phyloP scores from a whole-genome alignment of 2,329 filamentous ascomycete species.

The Colletotrichum sp. region DNA sequence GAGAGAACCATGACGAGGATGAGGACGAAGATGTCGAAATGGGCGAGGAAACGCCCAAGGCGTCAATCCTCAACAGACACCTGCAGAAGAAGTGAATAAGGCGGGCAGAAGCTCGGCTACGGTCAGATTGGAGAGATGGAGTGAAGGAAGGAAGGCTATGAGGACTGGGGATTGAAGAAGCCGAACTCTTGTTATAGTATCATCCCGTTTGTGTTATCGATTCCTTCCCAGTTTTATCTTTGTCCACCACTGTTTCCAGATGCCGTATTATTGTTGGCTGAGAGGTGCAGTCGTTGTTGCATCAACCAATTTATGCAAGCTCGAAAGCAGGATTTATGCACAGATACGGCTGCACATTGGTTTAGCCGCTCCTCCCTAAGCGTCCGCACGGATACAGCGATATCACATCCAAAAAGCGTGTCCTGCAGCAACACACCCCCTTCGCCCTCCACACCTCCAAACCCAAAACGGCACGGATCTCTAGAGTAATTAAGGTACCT shows the following conservation, averaged over 20 bases:
- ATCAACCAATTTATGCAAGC: background rate
- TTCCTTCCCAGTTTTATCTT: background rate
- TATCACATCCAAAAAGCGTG: background rate
- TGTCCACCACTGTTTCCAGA: background rate
- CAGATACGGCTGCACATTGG: background rate
- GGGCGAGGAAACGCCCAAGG: slow-evolving; percentile 11
- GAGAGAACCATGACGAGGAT: background rate
- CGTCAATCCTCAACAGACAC: slow-evolving; percentile 9
- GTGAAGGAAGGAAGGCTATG: background rate
- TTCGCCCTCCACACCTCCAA: slow-evolving; percentile 16
- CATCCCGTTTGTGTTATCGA: background rate
- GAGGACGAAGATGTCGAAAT: background rate
- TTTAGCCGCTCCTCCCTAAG: background rate
- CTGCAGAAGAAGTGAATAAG: background rate
- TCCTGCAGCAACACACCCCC: slow-evolving; percentile 5
- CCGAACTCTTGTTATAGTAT: background rate
- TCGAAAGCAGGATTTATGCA: background rate
- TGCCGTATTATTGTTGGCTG: background rate
- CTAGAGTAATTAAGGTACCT: slow-evolving; percentile 11
- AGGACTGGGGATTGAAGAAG: background rate
- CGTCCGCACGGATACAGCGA: background rate
- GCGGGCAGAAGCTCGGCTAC: background rate
- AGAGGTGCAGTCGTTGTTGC: background rate
- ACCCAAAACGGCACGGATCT: slow-evolving; percentile 15
- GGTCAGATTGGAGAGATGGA: background rate